Conservation (phyloP, 371 early-diverging fungal genomes). For the Haplosporangium sp. region DNA sequence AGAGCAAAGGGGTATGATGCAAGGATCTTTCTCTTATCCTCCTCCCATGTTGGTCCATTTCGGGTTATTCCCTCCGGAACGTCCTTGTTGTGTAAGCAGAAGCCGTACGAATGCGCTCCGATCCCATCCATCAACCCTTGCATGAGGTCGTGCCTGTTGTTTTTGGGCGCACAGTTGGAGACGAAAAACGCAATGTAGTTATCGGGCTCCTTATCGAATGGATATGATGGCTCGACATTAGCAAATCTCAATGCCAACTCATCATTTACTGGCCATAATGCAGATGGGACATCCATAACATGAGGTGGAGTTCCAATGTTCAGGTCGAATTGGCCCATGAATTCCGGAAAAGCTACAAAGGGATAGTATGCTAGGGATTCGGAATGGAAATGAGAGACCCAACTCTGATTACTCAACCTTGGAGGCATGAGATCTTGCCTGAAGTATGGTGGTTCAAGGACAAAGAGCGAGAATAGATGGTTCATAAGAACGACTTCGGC, state of each 20-base stretch:
- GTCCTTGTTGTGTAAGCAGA: constrained; percentile 27
- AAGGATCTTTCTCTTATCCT: constrained; percentile 5
- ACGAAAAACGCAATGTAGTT: neutral
- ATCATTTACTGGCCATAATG: neutral
- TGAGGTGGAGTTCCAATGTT: neutral
- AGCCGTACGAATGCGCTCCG: constrained; percentile 35
- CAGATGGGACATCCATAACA: neutral
- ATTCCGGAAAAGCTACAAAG: neutral
- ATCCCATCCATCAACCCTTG: constrained; percentile 6
- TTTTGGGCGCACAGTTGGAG: neutral
- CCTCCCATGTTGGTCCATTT: neutral
- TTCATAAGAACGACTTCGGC: constrained; percentile 1
- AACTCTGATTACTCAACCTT: neutral
- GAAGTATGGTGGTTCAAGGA: neutral
- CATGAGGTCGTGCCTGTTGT: neutral
- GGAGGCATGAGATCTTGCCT: neutral
- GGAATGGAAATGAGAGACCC: constrained; percentile 1
- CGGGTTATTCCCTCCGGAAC: neutral
- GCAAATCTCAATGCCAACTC: neutral
- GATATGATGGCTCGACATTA: neutral
- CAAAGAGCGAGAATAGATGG: neutral
- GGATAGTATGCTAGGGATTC: constrained; percentile 2
- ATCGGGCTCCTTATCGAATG: neutral
- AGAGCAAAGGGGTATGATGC: constrained; percentile 25
- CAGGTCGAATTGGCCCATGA: neutral